Conservation (phyloP, 441 rosid genomes). For the Adansonia gregorii region DNA sequence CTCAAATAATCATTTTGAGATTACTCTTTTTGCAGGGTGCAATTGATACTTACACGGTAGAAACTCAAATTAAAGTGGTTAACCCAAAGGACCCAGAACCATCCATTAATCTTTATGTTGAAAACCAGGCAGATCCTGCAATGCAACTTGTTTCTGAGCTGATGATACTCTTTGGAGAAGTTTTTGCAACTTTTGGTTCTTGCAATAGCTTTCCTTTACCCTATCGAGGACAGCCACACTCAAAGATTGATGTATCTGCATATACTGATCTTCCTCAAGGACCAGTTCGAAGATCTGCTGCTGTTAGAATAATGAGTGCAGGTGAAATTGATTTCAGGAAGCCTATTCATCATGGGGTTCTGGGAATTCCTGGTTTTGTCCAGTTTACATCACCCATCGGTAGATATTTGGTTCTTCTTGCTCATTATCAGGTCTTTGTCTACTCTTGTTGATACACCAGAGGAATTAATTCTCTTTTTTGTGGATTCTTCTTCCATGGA, state of each 20-base stretch:
- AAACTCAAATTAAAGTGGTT: constrained; percentile 83
- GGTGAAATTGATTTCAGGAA: constrained; percentile 87
- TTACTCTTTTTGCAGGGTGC: constrained; percentile 68
- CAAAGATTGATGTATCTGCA: constrained; percentile 75
- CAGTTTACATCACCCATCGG: constrained; percentile 98
- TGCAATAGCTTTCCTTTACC: constrained; percentile 78
- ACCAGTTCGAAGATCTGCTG: constrained; percentile 78
- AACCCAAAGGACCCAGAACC: constrained; percentile 91
- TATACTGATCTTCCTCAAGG: constrained; percentile 95
- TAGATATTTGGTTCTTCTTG: constrained; percentile 93
- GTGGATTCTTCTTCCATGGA: background rate
- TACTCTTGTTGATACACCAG: background rate
- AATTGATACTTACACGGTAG: constrained; percentile 74
- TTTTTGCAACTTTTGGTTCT: constrained; percentile 78
- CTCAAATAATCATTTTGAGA: constrained; percentile 7
- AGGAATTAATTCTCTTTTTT: background rate
- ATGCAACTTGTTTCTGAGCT: constrained; percentile 93
- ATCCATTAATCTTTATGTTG: constrained; percentile 74
- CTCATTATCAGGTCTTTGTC: constrained; percentile 84
- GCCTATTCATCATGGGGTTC: constrained; percentile 84
- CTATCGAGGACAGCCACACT: constrained; percentile 96
- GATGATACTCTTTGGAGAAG: constrained; percentile 99
- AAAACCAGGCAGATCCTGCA: constrained; percentile 41
- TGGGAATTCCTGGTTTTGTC: constrained; percentile 95
- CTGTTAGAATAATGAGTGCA: constrained; percentile 40